phyloP scores from a whole-genome alignment of 352 stramenopile genomes.

The Pythium rhizo-oryzae region DNA sequence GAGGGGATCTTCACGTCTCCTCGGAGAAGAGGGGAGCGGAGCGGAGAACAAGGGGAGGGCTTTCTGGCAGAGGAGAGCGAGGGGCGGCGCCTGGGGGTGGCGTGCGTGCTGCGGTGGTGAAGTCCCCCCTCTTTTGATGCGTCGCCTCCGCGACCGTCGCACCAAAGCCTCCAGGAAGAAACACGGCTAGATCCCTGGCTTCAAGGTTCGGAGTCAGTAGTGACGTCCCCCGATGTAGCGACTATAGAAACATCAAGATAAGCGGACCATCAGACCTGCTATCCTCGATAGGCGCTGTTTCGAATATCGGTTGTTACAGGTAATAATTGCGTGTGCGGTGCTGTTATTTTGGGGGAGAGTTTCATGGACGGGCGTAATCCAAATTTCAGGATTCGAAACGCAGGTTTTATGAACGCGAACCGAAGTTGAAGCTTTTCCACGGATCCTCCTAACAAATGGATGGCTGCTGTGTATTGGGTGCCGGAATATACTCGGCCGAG shows the following conservation, averaged over 20 bases:
- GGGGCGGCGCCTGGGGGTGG: not conserved
- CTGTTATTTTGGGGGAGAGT: slow-evolving; percentile 3
- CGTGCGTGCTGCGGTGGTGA: not conserved
- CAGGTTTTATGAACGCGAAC: not conserved
- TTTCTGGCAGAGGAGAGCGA: not conserved
- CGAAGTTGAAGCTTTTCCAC: not conserved
- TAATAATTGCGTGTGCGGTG: not conserved
- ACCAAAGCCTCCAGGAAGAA: slow-evolving; percentile 7
- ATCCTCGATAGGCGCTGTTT: slow-evolving; percentile 6
- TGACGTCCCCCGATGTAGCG: slow-evolving; percentile 17
- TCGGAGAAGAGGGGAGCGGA: not conserved
- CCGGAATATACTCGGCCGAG: not conserved
- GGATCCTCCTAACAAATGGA: not conserved
- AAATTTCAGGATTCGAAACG: not conserved
- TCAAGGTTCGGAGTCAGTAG: slow-evolving; percentile 20
- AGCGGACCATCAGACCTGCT: not conserved
- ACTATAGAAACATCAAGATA: slow-evolving; percentile 22
- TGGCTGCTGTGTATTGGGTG: not conserved
- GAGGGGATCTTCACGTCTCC: no score
- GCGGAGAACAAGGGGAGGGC: not conserved
- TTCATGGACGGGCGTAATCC: not conserved
- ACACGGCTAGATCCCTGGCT: slow-evolving; percentile 22
- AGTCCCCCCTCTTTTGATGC: slow-evolving; percentile 5
- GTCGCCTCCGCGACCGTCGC: slow-evolving; percentile 1
- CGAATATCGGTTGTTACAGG: slow-evolving; percentile 11